Conservation (phyloP, 768 basidiomycete species). For the Pisolithus tinctorius region DNA sequence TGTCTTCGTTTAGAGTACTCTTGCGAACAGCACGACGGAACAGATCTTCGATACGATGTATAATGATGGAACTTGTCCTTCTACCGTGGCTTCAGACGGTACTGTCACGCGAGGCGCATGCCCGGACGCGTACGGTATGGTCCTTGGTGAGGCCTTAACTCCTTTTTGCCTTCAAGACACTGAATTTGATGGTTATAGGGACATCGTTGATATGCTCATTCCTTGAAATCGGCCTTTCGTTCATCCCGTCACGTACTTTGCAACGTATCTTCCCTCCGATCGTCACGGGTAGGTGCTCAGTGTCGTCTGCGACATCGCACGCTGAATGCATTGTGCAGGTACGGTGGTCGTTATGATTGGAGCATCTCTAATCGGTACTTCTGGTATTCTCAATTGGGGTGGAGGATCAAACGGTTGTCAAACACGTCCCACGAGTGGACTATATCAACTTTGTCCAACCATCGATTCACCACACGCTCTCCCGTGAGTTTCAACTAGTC, state of each 20-base stretch:
- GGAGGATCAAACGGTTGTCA: slow-evolving; percentile 74
- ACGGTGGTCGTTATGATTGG: slow-evolving; percentile 80
- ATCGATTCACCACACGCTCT: slow-evolving; percentile 64
- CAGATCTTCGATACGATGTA: slow-evolving; percentile 77
- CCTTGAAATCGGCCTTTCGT: slow-evolving; percentile 73
- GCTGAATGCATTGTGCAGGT: slow-evolving; percentile 31
- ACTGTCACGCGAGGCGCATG: slow-evolving; percentile 53
- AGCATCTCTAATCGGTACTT: slow-evolving; percentile 64
- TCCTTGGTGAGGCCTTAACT: slow-evolving; percentile 45
- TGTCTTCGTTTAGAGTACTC: neutral
- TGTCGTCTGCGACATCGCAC: neutral
- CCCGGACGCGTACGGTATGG: slow-evolving; percentile 75
- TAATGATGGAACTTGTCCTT: slow-evolving; percentile 69
- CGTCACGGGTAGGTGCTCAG: slow-evolving; percentile 49
- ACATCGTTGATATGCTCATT: slow-evolving; percentile 74
- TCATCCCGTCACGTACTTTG: slow-evolving; percentile 58
- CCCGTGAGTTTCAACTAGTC: slow-evolving; percentile 32
- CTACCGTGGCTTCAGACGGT: slow-evolving; percentile 50
- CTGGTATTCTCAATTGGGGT: slow-evolving; percentile 77
- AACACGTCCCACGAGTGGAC: slow-evolving; percentile 51
- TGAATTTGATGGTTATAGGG: slow-evolving; percentile 31
- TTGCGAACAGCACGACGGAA: neutral
- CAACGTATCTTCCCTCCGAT: slow-evolving; percentile 73
- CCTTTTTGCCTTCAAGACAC: neutral
- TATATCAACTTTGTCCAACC: slow-evolving; percentile 68